Evolutionary conservation across 176 grass and related monocot species (phyloP).

Genomic region (Tillandsia fasciculata): DNA sequence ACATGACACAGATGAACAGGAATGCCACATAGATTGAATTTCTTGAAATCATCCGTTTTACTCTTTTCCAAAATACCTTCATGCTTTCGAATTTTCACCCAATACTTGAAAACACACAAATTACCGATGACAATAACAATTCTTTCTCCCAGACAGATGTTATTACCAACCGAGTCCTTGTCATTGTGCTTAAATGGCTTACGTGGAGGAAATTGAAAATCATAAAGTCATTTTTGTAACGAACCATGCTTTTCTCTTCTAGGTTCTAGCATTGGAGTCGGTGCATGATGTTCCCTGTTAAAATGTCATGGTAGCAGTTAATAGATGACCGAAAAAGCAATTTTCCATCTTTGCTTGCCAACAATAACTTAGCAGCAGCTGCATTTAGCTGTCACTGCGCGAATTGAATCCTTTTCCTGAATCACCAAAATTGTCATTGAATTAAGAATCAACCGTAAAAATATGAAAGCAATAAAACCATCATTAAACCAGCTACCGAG

Average conservation of each 20-base stretch:
- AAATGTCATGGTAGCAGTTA: background rate
- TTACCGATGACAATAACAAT: background rate
- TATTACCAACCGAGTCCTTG: background rate
- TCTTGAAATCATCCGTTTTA: background rate
- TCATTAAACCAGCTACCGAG: background rate
- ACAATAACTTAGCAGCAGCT: background rate
- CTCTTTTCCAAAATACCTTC: background rate
- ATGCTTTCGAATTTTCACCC: background rate
- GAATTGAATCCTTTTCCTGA: background rate
- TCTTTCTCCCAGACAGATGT: background rate
- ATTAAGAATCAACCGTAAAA: background rate
- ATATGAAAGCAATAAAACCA: background rate
- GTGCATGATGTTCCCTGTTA: background rate
- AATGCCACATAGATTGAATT: conserved; percentile 1
- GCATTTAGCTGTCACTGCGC: background rate
- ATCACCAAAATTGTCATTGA: background rate
- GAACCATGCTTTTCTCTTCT: background rate
- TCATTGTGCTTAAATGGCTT: background rate
- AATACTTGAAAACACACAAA: background rate
- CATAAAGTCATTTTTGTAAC: too few species aligned
- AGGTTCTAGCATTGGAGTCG: background rate
- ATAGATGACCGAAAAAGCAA: background rate
- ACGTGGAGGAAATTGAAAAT: background rate
- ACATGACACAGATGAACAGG: background rate
- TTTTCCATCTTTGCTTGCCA: background rate